Base-by-base conservation (phyloP, 164 flowering plant species). In the Annona squamosa region DNA sequence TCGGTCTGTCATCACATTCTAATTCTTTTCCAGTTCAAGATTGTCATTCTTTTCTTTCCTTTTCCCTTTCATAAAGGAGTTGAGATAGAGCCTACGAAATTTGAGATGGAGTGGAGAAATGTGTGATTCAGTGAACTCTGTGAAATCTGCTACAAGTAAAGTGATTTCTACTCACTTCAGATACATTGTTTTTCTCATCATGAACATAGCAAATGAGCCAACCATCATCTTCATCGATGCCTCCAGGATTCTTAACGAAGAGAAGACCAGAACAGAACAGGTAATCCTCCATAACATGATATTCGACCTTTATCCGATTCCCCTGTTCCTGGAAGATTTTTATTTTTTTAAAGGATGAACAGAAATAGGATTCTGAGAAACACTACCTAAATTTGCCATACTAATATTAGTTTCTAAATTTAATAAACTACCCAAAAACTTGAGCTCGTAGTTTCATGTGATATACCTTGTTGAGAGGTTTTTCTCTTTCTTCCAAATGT, bases 201-300 rank as follows among this genome's bases (percentile, higher is more conserved):
- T 75, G 80, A 16, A 75, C 80, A 56, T 69, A 80, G 18, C 76
- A 26, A 18, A 80, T 17, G 3, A 77, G n/a, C 83, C 80, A 75
- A 3, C 83, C 83, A 73, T 80, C 77, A 57, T 80, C 83, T 72
- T 80, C 83, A 52, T 77, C 80, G n/a, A 46, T 26, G 43, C 75
- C 74, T 2, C 70, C 78, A 0, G 19, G 71, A 26, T 46, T 68
- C 10, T 17, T 56, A 47, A 73, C 73, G 52, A 77, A 77, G 2
- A n/a, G 19, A 42, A 63, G 47, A 5, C 76, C 76, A 13, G 76
- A 72, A 44, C 72, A 73, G 69, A 72, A 73, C 9, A 56, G 41
- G 37, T 41, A 17, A 10, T 72, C 67, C 66, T 46, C 70, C 13
- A 77, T 45, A 12, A 5, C 6, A 73, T 77, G 79, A 65, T 77